Evolutionary conservation across 768 basidiomycete genomes (phyloP).

Genomic region (Tricholoma saponaceum): DNA sequence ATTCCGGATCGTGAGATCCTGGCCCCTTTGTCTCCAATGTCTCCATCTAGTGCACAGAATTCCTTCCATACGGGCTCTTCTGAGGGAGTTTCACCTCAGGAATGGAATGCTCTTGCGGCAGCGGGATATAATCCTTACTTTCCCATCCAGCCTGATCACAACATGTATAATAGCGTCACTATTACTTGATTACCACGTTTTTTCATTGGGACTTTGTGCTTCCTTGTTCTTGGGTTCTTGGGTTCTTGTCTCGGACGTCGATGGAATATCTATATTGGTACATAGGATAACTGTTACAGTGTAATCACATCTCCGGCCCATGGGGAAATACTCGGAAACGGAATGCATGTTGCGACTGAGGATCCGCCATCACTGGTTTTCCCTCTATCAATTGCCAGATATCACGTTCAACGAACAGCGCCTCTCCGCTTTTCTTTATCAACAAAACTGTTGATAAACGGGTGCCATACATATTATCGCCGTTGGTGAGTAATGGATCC

Average conservation of each 20-base stretch:
- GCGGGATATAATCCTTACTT: conserved; percentile 69
- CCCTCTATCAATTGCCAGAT: conserved; percentile 51
- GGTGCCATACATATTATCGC: conserved; percentile 51
- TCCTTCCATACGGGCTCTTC: conserved; percentile 43
- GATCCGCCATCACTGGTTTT: conserved; percentile 32
- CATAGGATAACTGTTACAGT: conserved; percentile 18
- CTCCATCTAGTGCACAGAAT: conserved; percentile 44
- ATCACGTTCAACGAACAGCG: conserved; percentile 69
- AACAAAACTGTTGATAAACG: conserved; percentile 72
- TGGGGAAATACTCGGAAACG: conserved; percentile 34
- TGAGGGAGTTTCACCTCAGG: conserved; percentile 48
- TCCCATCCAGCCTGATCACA: conserved; percentile 49
- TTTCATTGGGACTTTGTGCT: not conserved
- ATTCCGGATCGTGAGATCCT: conserved; percentile 64
- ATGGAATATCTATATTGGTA: conserved; percentile 9
- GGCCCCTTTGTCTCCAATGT: conserved; percentile 51
- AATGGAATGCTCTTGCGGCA: conserved; percentile 57
- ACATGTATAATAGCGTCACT: conserved; percentile 49
- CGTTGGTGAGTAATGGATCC: conserved; percentile 17
- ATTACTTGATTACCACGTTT: conserved; percentile 38
- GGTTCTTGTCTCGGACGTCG: conserved; percentile 11
- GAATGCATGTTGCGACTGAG: conserved; percentile 46
- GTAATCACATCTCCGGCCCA: conserved; percentile 10
- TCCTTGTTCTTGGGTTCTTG: conserved; percentile 11
- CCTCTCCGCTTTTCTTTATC: conserved; percentile 54